Evolutionary conservation across 1,284 basidiomycete genomes (phyloP).

Genomic region (Cystobasidium pallidum): DNA sequence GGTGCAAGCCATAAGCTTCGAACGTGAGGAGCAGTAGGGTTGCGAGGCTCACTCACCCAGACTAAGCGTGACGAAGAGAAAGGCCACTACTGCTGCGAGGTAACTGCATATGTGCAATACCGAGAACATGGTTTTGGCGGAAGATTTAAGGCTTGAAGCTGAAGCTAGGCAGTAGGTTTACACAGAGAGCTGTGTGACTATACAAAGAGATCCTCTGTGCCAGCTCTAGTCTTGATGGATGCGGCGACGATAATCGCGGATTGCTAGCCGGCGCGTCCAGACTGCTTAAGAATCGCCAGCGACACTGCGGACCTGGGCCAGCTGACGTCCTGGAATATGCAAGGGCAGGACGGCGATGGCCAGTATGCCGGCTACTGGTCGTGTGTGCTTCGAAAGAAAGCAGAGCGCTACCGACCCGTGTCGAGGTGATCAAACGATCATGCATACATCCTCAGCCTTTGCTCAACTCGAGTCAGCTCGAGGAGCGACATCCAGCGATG

Average conservation of each 20-base stretch:
- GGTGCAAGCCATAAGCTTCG: neutral
- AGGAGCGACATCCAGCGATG: constrained; percentile 61
- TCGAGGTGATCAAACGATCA: neutral
- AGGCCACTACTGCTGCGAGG: constrained; percentile 68
- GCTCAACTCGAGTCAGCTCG: neutral
- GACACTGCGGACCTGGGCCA: neutral
- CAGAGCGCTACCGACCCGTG: neutral
- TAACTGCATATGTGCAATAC: constrained; percentile 60
- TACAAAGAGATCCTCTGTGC: neutral
- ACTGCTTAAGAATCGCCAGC: neutral
- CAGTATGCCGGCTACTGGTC: neutral
- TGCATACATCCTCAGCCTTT: neutral
- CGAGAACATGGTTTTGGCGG: constrained; percentile 45
- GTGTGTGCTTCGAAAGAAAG: neutral
- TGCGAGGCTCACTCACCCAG: constrained; percentile 63
- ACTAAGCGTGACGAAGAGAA: constrained; percentile 77
- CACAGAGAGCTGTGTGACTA: neutral
- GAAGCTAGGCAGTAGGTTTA: neutral
- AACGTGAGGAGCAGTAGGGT: neutral
- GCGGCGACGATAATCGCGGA: neutral
- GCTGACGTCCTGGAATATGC: too few species aligned
- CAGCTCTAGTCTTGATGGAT: neutral
- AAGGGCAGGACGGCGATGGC: too few species aligned
- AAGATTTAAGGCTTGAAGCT: neutral
- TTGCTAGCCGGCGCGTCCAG: neutral